Conservation (phyloP, 2,329 filamentous ascomycete genomes). For the Xylariaceae sp. region DNA sequence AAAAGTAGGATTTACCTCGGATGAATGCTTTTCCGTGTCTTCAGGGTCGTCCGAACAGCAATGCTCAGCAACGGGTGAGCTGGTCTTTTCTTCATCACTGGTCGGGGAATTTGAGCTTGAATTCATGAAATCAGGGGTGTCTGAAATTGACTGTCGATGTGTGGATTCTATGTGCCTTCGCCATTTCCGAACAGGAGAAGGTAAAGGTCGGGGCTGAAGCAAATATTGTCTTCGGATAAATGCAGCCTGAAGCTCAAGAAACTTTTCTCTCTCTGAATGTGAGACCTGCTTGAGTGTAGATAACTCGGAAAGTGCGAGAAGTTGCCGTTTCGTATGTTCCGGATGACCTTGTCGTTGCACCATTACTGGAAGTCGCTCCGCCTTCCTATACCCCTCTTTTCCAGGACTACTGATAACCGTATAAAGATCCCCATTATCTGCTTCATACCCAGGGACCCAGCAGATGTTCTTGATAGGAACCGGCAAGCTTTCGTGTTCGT, state of each 20-base stretch:
- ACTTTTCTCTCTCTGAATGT: background rate
- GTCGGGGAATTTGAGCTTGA: background rate
- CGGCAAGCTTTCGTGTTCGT: conserved; percentile 8
- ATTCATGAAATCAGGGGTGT: background rate
- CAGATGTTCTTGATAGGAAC: conserved; percentile 19
- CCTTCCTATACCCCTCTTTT: conserved; percentile 4
- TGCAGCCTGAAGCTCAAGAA: conserved; percentile 3
- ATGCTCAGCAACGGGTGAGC: background rate
- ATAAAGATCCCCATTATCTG: conserved; percentile 17
- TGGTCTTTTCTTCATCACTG: background rate
- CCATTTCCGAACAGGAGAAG: background rate
- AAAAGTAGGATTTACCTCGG: background rate
- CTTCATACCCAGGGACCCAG: conserved; percentile 24
- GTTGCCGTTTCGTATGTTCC: background rate
- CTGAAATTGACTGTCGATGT: background rate
- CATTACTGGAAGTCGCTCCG: conserved; percentile 11
- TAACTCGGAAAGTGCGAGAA: background rate
- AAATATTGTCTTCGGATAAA: background rate
- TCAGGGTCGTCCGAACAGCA: background rate
- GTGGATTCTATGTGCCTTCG: background rate
- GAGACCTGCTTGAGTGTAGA: conserved; percentile 1
- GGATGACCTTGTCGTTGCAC: conserved; percentile 12
- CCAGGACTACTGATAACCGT: conserved; percentile 25
- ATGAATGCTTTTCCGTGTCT: background rate
- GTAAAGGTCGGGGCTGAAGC: background rate